Base-by-base conservation (phyloP, 306 rosid species). In the Cotoneaster glaucophyllus region DNA sequence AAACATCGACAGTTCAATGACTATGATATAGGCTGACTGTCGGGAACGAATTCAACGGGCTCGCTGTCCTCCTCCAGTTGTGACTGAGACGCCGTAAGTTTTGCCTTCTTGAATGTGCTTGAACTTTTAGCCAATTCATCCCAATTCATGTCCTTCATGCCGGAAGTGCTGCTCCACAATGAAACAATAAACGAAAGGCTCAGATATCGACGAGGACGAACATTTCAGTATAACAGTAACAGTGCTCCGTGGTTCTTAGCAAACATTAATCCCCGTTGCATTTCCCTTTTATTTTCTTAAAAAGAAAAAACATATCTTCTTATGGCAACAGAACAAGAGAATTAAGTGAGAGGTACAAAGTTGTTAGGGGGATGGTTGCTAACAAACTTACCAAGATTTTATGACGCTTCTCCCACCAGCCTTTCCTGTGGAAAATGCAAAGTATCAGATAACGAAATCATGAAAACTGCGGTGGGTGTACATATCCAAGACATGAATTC, bases 51-150 rank as follows among this genome's bases (percentile, higher is more conserved):
- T 10, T 90, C 93, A 44, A 17, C 18, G 54, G 21, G 54, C 21
- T 48, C 54, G 54, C 54, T 48, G 54, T 90, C 87, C 66, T 85
- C 91, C 69, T 88, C 95, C 67, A 66, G 75, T 29, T 74, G 84
- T 75, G 67, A 63, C 63, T 87, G 93, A 9, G 93, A 72, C 45
- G 97, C 97, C 0, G 78, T 84, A 59, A 78, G 61, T 83, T 77
- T 90, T 25, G 96, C 91, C 80, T 76, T 86, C 89, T 87, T 89
- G 81, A 74, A 92, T 70, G 89, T 86, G 39, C 83, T 85, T 61
- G 98, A 90, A 53, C 93, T 92, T 83, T 83, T 85, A 41, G 90
- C 78, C 78, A 94, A 44, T 2, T 6, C 64, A 73, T 74, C 87
- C 11, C 87, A 79, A 15, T 80, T 13, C 84, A 86, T 50, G 63